These are phyloP conservation scores for Neofusicoccum sp. DNA, from an alignment of 2,329 filamentous ascomycete genomes.

Conservation along the genomic window DNA sequence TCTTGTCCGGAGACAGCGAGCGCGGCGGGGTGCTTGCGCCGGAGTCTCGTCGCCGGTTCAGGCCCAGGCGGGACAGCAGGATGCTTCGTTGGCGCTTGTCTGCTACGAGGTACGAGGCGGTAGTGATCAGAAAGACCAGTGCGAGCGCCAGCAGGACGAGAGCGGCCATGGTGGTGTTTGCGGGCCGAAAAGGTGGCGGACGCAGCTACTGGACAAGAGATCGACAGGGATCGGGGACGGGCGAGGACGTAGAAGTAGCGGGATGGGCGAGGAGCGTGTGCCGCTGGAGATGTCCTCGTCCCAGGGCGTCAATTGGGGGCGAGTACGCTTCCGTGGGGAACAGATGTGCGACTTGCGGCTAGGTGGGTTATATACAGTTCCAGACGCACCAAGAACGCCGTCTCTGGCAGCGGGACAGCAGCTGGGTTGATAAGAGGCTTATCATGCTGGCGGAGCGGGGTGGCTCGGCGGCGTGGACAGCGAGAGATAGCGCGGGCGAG, in stretches of 20 bases:
- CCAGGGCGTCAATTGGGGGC: not conserved
- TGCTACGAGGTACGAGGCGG: conserved; percentile 27
- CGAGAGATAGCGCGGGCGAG: not conserved
- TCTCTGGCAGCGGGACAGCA: not conserved
- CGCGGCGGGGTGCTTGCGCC: conserved; percentile 52
- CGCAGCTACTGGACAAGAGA: not conserved
- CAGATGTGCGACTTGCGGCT: not conserved
- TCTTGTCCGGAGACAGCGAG: conserved; percentile 53
- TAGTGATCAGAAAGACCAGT: conserved; percentile 30
- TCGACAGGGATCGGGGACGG: not conserved
- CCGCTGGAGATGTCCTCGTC: not conserved
- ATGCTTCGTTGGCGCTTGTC: conserved; percentile 40
- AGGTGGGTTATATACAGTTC: not conserved
- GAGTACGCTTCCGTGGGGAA: too few species aligned
- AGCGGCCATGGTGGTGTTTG: conserved; percentile 23
- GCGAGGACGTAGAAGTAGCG: not conserved
- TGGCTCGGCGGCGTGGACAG: not conserved
- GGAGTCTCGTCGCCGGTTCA: conserved; percentile 44
- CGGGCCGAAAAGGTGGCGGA: not conserved
- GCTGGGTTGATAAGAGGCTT: conserved; percentile 6
- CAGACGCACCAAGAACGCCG: not conserved
- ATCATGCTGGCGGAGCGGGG: not conserved
- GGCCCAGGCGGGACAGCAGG: conserved; percentile 38
- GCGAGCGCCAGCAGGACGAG: conserved; percentile 29
- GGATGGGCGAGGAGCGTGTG: not conserved